Conservation (phyloP, 1,284 basidiomycete species). For the Cutaneotrichosporon sp. region DNA sequence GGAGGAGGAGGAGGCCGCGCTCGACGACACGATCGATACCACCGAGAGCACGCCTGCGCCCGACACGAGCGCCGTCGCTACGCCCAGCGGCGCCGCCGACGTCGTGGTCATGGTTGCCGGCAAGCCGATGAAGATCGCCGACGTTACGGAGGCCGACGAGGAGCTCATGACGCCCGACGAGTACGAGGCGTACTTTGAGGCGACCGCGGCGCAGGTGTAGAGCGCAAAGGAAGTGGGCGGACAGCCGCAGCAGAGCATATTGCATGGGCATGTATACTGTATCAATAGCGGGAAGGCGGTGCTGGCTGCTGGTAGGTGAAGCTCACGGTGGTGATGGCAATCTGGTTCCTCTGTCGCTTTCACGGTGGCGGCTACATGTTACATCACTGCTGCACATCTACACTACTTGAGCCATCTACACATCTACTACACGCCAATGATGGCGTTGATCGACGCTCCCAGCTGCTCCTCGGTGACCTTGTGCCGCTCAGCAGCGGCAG, state of each 20-base stretch:
- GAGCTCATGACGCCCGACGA: constrained; percentile 55
- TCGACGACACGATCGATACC: constrained; percentile 11
- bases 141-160: constrained; percentile 52
- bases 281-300: constrained; percentile 1
- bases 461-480: constrained; percentile 36
- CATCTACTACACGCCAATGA: constrained; percentile 17
- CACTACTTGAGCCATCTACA: background rate
- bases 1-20: constrained; percentile 32
- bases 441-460: constrained; percentile 27
- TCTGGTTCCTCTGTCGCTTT: no score
- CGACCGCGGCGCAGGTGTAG: constrained; percentile 12
- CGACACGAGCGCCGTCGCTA: constrained; percentile 6
- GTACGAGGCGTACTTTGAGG: constrained; percentile 41
- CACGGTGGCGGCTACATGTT: no score
- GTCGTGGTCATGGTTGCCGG: constrained; percentile 41
- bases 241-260: no score
- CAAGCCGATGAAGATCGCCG: constrained; percentile 40
- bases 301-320: no score
- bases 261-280: constrained; percentile 20
- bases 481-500: constrained; percentile 39
- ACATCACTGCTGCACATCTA: background rate
- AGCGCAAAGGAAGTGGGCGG: no score
- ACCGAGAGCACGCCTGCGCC: constrained; percentile 6
- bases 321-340: background rate
- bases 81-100: constrained; percentile 7